These are phyloP conservation scores for Blastobotrys americana DNA, from an alignment of 805 yeast species.

Conservation along the genomic window DNA sequence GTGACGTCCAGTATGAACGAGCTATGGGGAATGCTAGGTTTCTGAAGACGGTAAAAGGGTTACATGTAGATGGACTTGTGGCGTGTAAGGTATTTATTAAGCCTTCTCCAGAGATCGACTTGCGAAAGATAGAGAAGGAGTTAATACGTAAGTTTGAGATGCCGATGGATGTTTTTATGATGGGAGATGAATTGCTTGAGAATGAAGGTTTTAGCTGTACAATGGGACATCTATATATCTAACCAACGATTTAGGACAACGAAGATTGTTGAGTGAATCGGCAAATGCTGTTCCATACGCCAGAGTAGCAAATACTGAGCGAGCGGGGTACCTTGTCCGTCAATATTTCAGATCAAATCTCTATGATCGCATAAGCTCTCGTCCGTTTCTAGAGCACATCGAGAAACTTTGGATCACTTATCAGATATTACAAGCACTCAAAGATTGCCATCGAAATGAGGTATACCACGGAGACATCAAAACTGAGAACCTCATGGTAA, in stretches of 20 bases:
- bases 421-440: conserved; percentile 62
- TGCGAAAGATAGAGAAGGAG: conserved; percentile 19
- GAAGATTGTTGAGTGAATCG: background rate
- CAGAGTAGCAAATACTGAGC: conserved; percentile 72
- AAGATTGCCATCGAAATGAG: conserved; percentile 52
- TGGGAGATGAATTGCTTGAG: too few relatives aligned
- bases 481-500: conserved; percentile 78
- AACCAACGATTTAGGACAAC: background rate
- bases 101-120: conserved; percentile 39
- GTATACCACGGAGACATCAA: conserved; percentile 88
- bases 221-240: too few relatives aligned
- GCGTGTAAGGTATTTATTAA: conserved; percentile 79
- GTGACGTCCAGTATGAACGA: conserved; percentile 64
- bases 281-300: conserved; percentile 47
- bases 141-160: conserved; percentile 18
- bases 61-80: conserved; percentile 63
- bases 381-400: conserved; percentile 76
- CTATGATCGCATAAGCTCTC: conserved; percentile 76
- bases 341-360: conserved; percentile 72
- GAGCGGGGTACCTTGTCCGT: conserved; percentile 86
- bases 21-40: conserved; percentile 77
- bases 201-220: too few relatives aligned
- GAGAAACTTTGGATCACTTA: conserved; percentile 82
- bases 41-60: conserved; percentile 75
- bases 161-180: too few relatives aligned